A percentile compares a stretch with the other conserved stretches of the same genome.
Evolutionary conservation across 1,284 basidiomycete genomes (phyloP).

Genomic region (Ceratobasidium sp.): DNA sequence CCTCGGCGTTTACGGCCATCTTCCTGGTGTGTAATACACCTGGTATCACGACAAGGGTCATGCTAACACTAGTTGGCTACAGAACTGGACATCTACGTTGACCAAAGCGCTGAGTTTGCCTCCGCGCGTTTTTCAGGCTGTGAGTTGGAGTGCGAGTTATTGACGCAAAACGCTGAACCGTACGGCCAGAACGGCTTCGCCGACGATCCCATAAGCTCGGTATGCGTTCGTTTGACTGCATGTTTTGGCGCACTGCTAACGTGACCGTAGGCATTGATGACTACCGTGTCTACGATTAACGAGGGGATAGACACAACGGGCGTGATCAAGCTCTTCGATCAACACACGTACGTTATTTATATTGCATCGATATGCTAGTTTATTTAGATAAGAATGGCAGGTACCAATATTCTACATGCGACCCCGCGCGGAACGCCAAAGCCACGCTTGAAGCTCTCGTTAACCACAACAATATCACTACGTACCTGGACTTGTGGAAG

Average conservation of each 20-base stretch:
- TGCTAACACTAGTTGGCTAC: not conserved
- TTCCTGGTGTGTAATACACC: conserved; percentile 52
- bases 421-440: conserved; percentile 55
- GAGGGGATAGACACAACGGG: conserved; percentile 54
- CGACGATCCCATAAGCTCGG: conserved; percentile 53
- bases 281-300: conserved; percentile 53
- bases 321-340: conserved; percentile 54
- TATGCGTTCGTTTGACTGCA: not conserved
- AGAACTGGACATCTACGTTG: conserved; percentile 55
- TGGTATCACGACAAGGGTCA: not conserved
- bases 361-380: not conserved
- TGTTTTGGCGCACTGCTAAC: not conserved
- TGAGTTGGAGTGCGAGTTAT: conserved; percentile 25
- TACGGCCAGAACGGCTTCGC: conserved; percentile 50
- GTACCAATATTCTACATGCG: conserved; percentile 58
- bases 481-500: conserved; percentile 56
- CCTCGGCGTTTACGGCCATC: conserved; percentile 53
- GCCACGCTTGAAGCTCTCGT: conserved; percentile 55
- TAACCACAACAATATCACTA: conserved; percentile 56
- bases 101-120: conserved; percentile 53
- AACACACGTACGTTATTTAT: conserved; percentile 53
- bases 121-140: conserved; percentile 54
- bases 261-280: conserved; percentile 51
- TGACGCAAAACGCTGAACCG: not conserved
- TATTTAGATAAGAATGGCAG: conserved; percentile 46